phyloP scores from a whole-genome alignment of 495 filamentous ascomycete species.

The Penicillium cataractarum region DNA sequence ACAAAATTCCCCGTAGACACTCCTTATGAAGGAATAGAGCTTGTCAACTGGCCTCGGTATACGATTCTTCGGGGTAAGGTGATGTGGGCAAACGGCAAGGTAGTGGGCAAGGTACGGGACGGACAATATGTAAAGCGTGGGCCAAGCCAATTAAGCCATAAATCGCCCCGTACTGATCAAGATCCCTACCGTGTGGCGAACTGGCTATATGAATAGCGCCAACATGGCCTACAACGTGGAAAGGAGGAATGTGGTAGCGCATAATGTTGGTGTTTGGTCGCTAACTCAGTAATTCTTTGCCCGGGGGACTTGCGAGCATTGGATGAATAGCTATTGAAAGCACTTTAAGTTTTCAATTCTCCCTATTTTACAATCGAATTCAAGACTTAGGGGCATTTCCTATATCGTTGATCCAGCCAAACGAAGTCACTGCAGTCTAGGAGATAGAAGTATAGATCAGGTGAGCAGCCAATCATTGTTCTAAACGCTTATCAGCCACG shows the following conservation, averaged over 20 bases:
- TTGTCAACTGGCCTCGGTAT: slow-evolving; percentile 64
- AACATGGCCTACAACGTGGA: neutral
- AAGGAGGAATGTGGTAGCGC: neutral
- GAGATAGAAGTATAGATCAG: no score
- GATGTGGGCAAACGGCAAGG: slow-evolving; percentile 56
- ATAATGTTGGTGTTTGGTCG: no score
- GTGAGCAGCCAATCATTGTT: neutral
- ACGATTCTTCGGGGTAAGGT: slow-evolving; percentile 61
- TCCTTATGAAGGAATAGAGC: slow-evolving; percentile 58
- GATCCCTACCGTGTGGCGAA: slow-evolving; percentile 15
- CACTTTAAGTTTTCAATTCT: no score
- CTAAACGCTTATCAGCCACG: neutral
- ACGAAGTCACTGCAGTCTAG: no score
- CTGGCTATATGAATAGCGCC: slow-evolving; percentile 22
- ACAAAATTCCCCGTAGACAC: slow-evolving; percentile 39
- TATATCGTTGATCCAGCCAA: no score
- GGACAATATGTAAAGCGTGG: slow-evolving; percentile 58
- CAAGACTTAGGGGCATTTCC: no score
- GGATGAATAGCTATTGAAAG: no score
- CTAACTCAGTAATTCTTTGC: no score
- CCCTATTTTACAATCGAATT: no score
- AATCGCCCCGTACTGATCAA: neutral
- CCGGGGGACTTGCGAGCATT: no score
- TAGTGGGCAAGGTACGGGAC: slow-evolving; percentile 54
- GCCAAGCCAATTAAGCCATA: slow-evolving; percentile 16